Evolutionary conservation across 1,284 basidiomycete species (phyloP), one percentile per base, ranked within the genome.

Genomic region (Boletus subluridellus): DNA sequence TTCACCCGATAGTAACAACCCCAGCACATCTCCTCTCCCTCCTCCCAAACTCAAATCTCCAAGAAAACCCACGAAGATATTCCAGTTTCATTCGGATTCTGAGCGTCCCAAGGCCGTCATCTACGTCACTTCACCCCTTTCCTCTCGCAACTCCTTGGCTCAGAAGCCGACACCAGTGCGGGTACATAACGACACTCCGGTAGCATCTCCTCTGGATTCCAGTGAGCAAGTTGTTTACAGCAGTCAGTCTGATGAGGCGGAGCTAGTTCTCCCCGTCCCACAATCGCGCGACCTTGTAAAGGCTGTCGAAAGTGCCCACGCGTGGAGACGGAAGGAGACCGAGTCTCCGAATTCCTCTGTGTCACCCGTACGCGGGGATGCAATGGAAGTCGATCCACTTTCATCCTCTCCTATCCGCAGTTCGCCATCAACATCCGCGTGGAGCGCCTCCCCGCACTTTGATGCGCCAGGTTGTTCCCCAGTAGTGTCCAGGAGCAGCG

Each of bases 241-340:
- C 46, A 89, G 86, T 63, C 83, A 87, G 66, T 85, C 86, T 47
- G 83, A 87, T 62, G 88, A 90, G 66, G 74, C 77, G 52, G 86
- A 87, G 55, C 73, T 82, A 55, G 69, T 76, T 55, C 60, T 76
- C 9, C 70, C 75, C 26, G 63, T 64, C 51, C 47, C 59, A 21
- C 49, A 65, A 15, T 58, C 60, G 17, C 61, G 61, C 50, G 66
- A 76, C 57, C 60, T 70, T 0, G 63, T 58, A 28, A 68, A 70
- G n/a, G 68, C 78, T 26, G 74, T 73, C 55, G 70, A 77, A 42
- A 74, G 63, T 52, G 75, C 83, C 10, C 70, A 76, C 51, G 66
- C 68, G 42, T 82, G 82, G 82, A 74, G 77, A 53, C 66, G 72
- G 52, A 66, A 65, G n/a, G 60, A 73, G 14, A 57, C 62, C 14